Base-by-base conservation (phyloP, 495 filamentous ascomycete species). In the Penicillium verhagenii region DNA sequence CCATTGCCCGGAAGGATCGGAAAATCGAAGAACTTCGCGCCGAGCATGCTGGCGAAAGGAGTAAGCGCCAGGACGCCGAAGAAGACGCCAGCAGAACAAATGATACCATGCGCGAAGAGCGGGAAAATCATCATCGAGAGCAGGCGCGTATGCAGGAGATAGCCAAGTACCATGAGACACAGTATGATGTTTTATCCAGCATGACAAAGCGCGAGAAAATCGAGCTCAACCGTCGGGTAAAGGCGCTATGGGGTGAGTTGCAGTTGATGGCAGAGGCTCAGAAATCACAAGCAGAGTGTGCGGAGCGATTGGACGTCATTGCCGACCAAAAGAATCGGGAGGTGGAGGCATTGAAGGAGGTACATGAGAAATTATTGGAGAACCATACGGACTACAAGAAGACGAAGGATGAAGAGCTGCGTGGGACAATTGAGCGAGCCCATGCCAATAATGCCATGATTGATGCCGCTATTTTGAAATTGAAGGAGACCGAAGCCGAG, bases 11-110 rank as follows among this genome's bases (percentile, higher is more conserved):
- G 38, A 91, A 90, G 59, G 90, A 94, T 58, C 82, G 88, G 6
- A 91, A 91, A 66, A 82, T 96, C 3, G 87, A 91, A 55, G 84
- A 87, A 50, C 65, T 92, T 42, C 85, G 87, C 54, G 74, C 73
- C 1, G 79, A 89, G 43, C 71, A 90, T 6, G 84, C 90, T 10
- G 66, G 72, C 10, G 91, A 96, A 73, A 81, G 79, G 55, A 74
- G 78, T 47, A 81, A 82, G 52, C 80, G 89, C 23, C 69, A 78
- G 33, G 79, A 80, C 21, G 82, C 85, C 18, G 90, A 95, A 66
- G 69, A 67, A 23, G 77, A 72, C 46, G 85, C 87, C 61, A 80
- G 76, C 51, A 81, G 85, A 38, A 80, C 82, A 54, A 72, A 86
- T 68, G 81, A 87, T 56, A 77, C 81, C 59, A 79, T 82, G 56